Conservation (phyloP, 148 eudicot species). For the Salicornia ramosissima region DNA sequence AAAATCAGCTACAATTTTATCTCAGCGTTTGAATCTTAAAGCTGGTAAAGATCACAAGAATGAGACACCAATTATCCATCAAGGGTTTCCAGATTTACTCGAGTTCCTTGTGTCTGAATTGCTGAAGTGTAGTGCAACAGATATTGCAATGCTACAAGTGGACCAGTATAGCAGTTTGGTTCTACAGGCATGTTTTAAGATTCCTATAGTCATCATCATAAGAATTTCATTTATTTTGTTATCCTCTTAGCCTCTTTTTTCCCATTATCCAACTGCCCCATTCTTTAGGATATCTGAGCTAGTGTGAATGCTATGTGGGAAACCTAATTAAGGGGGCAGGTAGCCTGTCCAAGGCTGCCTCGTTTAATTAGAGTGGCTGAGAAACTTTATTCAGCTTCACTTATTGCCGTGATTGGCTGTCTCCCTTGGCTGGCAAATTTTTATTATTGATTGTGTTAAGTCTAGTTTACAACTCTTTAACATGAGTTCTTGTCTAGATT, state of each 20-base stretch:
- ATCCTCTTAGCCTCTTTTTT: neutral
- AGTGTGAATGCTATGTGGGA: neutral
- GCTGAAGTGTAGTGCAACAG: constrained; percentile 44
- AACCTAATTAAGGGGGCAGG: neutral
- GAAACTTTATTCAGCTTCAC: neutral
- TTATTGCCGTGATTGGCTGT: no score
- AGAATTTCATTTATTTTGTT: neutral
- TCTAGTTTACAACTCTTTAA: neutral
- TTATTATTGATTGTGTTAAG: neutral
- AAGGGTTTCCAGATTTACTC: constrained; percentile 69
- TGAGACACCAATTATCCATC: constrained; percentile 33
- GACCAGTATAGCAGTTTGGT: constrained; percentile 86
- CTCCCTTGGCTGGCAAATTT: neutral
- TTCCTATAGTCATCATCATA: constrained; percentile 8
- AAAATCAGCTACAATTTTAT: constrained; percentile 55
- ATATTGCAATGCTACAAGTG: constrained; percentile 52
- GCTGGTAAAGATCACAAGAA: constrained; percentile 29
- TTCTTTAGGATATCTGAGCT: neutral
- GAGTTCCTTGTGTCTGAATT: constrained; percentile 60
- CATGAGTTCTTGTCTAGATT: neutral
- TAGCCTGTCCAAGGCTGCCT: neutral
- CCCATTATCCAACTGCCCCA: neutral
- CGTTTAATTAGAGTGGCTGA: neutral
- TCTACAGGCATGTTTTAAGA: constrained; percentile 63
- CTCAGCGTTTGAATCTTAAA: constrained; percentile 59